Evolutionary conservation across 495 filamentous ascomycete genomes (phyloP).

Genomic region (Trichocladium uniseriatum): DNA sequence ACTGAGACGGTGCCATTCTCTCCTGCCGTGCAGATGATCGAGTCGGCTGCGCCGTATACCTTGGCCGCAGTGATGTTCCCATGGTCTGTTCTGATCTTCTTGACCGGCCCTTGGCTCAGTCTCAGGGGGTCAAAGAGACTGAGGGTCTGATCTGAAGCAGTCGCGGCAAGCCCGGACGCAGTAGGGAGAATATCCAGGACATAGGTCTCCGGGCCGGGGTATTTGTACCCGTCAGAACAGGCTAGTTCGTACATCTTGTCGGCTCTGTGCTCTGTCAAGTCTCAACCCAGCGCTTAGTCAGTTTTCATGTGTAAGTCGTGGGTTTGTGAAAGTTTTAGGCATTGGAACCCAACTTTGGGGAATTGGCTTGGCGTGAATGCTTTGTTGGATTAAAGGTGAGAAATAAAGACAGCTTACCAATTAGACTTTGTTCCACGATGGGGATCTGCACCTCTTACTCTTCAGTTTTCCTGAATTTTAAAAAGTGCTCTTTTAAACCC

Average conservation of each 20-base stretch:
- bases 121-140: conserved; percentile 44
- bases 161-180: conserved; percentile 36
- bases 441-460: no score
- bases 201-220: conserved; percentile 38
- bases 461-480: no score
- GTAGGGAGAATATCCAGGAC: conserved; percentile 43
- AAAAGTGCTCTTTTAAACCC: no score
- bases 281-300: no score
- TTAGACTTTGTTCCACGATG: no score
- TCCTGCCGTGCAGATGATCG: conserved; percentile 48
- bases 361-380: no score
- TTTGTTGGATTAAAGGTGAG: no score
- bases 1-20: conserved; percentile 51
- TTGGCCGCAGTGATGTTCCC: conserved; percentile 49
- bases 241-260: conserved; percentile 39
- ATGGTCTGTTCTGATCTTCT: conserved; percentile 38
- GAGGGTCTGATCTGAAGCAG: conserved; percentile 47
- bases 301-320: not conserved
- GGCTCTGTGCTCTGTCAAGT: not conserved
- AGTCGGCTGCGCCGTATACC: conserved; percentile 32
- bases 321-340: no score
- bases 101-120: conserved; percentile 33
- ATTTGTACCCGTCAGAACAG: conserved; percentile 33
- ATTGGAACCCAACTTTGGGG: no score
- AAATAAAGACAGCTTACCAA: no score